Percentiles rank a stretch among this genome's conserved stretches.
Conservation (phyloP, 129 eudicot genomes). For the Saposhnikovia divaricata region DNA sequence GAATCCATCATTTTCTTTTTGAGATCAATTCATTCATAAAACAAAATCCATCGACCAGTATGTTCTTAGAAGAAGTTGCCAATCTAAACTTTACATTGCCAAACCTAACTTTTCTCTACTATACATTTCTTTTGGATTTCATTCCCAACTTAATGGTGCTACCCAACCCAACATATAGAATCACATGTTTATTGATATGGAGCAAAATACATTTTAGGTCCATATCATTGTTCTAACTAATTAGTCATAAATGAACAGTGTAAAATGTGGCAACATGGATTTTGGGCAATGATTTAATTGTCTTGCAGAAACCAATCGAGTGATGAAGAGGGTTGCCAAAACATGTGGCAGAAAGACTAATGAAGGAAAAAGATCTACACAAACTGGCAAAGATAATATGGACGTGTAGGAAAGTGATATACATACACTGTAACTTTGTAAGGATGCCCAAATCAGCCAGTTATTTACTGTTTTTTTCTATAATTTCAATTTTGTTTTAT, state of each 20-base stretch:
- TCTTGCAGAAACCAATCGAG: background rate
- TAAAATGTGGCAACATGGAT: background rate
- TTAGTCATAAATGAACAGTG: background rate
- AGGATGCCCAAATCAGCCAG: background rate
- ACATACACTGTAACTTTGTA: no score
- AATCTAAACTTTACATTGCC: background rate
- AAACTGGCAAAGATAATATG: background rate
- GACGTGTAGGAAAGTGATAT: background rate
- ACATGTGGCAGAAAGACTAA: background rate
- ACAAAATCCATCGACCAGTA: background rate
- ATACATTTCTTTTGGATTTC: background rate
- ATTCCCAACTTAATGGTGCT: background rate
- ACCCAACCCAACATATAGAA: background rate
- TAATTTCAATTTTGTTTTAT: background rate
- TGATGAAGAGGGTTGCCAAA: background rate
- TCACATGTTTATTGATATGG: background rate
- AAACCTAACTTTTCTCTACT: background rate
- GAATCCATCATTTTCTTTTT: background rate
- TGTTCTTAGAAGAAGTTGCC: background rate
- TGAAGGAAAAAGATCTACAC: background rate
- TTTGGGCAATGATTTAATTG: background rate
- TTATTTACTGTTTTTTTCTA: background rate
- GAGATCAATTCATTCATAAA: no score
- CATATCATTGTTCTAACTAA: background rate
- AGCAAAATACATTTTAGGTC: background rate